Evolutionary conservation across 1,139 yeast species (phyloP).

Genomic region (Blastobotrys arbuscula): DNA sequence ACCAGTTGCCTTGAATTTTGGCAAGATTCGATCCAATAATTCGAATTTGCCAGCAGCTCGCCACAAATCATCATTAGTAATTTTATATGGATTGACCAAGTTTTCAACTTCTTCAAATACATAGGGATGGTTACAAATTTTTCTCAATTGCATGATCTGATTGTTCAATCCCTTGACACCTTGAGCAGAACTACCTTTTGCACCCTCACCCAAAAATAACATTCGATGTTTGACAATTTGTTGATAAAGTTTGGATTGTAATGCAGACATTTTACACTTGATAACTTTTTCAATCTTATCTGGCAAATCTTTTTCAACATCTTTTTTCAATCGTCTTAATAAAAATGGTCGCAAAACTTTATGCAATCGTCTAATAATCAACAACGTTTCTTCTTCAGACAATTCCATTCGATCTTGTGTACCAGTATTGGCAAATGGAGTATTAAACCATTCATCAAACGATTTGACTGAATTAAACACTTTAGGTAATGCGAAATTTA

Average conservation of each 20-base stretch:
- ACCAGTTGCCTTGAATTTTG: constrained; percentile 78
- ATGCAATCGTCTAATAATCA: constrained; percentile 91
- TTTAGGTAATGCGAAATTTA: constrained; percentile 91
- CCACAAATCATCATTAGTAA: constrained; percentile 63
- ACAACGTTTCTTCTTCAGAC: constrained; percentile 92
- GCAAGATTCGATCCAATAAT: constrained; percentile 76
- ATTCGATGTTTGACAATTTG: constrained; percentile 90
- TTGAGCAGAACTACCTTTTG: constrained; percentile 41
- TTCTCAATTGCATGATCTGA: constrained; percentile 92
- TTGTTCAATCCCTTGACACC: constrained; percentile 91
- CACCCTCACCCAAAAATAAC: constrained; percentile 63
- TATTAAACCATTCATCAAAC: constrained; percentile 97
- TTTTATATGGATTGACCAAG: constrained; percentile 68
- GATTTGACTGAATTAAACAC: constrained; percentile 97
- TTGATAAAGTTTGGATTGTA: constrained; percentile 76
- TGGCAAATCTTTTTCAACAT: constrained; percentile 94
- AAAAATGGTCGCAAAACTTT: constrained; percentile 93
- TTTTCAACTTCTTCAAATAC: constrained; percentile 94
- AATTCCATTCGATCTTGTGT: constrained; percentile 88
- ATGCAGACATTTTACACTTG: constrained; percentile 88
- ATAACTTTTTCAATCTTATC: constrained; percentile 92
- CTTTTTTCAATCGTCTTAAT: constrained; percentile 89
- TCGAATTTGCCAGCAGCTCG: constrained; percentile 92
- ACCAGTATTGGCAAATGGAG: constrained; percentile 97
- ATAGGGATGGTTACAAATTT: constrained; percentile 96